Evolutionary conservation across 2,329 filamentous ascomycete genomes (phyloP).

Genomic region (Fusarium subglutinans): DNA sequence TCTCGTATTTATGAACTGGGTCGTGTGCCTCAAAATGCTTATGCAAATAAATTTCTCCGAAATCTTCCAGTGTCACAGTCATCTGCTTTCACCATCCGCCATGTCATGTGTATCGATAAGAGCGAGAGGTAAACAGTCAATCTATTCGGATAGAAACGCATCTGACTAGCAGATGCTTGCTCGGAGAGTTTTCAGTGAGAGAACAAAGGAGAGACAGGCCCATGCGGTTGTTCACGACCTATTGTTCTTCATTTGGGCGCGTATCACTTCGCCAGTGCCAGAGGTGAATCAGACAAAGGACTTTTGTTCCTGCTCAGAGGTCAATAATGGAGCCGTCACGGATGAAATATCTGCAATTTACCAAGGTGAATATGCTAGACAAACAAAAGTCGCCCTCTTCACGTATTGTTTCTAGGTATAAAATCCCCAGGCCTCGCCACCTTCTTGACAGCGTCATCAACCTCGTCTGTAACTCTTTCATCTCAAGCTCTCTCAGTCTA

Average conservation of each 20-base stretch:
- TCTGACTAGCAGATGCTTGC: background rate
- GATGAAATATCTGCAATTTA: background rate
- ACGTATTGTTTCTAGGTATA: background rate
- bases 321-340: background rate
- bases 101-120: background rate
- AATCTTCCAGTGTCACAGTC: background rate
- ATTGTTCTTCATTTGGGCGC: background rate
- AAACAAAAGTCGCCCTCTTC: background rate
- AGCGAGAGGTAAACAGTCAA: too few species aligned
- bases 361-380: background rate
- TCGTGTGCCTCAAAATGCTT: background rate
- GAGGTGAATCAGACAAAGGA: background rate
- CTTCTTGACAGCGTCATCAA: background rate
- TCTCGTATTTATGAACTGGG: background rate
- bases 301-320: background rate
- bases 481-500: too few species aligned
- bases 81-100: background rate
- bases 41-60: background rate
- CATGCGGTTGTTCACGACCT: accelerated
- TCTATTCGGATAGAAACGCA: accelerated
- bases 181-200: too few species aligned
- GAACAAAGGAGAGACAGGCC: background rate
- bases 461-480: background rate
- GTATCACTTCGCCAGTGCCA: too few species aligned
- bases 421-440: background rate